A percentile compares a stretch with the other conserved stretches of the same genome.
phyloP scores from a whole-genome alignment of 2,329 filamentous ascomycete species.

The Colletotrichum limetticola region DNA sequence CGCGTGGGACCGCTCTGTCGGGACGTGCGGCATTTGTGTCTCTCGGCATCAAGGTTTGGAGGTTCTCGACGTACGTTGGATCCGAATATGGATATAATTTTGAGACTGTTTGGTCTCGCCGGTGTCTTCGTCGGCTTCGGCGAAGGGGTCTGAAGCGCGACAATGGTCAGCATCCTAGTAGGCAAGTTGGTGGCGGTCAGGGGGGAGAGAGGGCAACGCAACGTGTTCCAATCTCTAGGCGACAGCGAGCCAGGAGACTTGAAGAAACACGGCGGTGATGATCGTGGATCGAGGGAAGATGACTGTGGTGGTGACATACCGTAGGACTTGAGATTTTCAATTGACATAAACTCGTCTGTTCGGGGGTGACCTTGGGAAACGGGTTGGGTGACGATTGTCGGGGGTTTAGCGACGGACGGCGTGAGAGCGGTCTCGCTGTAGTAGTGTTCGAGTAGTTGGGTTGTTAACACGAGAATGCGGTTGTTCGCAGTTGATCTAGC shows the following conservation, averaged over 20 bases:
- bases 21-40: constrained; percentile 28
- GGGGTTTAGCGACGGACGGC: constrained; percentile 63
- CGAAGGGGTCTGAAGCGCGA: constrained; percentile 88
- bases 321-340: constrained; percentile 98
- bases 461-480: background rate
- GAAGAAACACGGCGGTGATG: too few relatives aligned
- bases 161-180: constrained; percentile 40
- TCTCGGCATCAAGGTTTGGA: background rate
- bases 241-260: background rate
- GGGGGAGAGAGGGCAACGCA: background rate
- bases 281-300: background rate
- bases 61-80: constrained; percentile 81
- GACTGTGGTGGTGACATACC: constrained; percentile 65
- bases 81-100: constrained; percentile 99
- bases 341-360: constrained; percentile 95
- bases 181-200: constrained; percentile 27
- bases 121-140: constrained; percentile 99
- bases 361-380: constrained; percentile 66
- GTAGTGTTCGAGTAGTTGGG: background rate
- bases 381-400: constrained; percentile 54
- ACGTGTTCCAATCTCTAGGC: background rate
- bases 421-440: constrained; percentile 57
- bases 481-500: background rate
- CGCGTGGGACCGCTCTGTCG: background rate
- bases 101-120: constrained; percentile 95